A percentile compares a stretch with the other conserved stretches of the same genome.
These are phyloP conservation scores for Diddensiella caesifluorescens DNA, from an alignment of 805 yeast genomes.

Conservation along the genomic window DNA sequence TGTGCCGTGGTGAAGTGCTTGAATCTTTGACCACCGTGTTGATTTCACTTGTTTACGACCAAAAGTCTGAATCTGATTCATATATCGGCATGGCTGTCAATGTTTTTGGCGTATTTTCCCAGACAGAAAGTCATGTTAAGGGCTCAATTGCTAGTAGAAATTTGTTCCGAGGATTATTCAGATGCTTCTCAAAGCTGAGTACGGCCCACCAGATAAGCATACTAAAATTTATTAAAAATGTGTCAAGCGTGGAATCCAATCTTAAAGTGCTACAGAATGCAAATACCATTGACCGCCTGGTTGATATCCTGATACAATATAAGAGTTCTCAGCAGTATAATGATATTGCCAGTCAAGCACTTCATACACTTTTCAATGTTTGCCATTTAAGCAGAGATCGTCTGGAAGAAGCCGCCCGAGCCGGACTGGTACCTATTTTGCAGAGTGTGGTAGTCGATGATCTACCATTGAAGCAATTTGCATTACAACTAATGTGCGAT, in stretches of 20 bases:
- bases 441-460: constrained; percentile 38
- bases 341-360: constrained; percentile 40
- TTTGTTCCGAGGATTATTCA: constrained; percentile 34
- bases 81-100: too few species aligned
- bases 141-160: constrained; percentile 20
- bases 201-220: constrained; percentile 36
- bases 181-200: constrained; percentile 23
- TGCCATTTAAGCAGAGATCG: constrained; percentile 44
- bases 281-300: constrained; percentile 42
- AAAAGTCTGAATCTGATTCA: constrained; percentile 29
- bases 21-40: constrained; percentile 38
- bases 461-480: constrained; percentile 44
- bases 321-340: constrained; percentile 28
- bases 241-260: constrained; percentile 28
- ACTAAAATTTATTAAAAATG: constrained; percentile 39
- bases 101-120: constrained; percentile 40
- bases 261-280: constrained; percentile 29
- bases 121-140: constrained; percentile 43
- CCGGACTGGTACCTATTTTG: constrained; percentile 45
- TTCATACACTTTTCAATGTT: constrained; percentile 48
- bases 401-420: constrained; percentile 42
- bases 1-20: constrained; percentile 38
- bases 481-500: constrained; percentile 49
- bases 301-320: constrained; percentile 28
- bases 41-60: constrained; percentile 25